Evolutionary conservation across 2,329 filamentous ascomycete species (phyloP).

Genomic region (Emmonsiellopsis sp.): DNA sequence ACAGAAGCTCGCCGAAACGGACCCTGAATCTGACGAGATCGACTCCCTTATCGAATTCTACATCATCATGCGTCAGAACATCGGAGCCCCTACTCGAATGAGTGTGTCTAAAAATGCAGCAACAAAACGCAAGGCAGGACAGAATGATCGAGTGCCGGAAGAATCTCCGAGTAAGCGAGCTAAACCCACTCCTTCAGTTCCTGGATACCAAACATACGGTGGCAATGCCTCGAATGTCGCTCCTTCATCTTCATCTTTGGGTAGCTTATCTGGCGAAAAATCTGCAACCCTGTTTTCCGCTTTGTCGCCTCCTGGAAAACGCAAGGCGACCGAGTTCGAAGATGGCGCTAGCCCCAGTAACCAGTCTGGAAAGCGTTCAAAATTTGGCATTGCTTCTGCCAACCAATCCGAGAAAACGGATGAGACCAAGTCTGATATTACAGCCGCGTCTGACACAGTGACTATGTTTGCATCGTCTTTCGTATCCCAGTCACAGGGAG

Average conservation of each 20-base stretch:
- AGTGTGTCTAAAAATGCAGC: constrained; percentile 6
- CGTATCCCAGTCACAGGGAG: constrained; percentile 3
- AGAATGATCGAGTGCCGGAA: not conserved
- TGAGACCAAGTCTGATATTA: constrained; percentile 7
- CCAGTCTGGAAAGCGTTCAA: constrained; percentile 5
- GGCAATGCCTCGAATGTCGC: not conserved
- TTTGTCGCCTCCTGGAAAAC: constrained; percentile 4
- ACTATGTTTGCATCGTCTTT: constrained; percentile 12
- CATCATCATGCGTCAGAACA: constrained; percentile 17
- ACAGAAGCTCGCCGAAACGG: constrained; percentile 26
- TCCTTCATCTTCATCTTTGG: not conserved
- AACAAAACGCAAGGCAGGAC: not conserved
- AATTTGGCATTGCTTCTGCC: not conserved
- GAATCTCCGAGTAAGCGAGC: not conserved
- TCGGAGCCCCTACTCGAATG: constrained; percentile 18
- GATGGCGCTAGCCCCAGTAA: not conserved
- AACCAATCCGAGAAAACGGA: not conserved
- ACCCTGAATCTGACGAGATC: constrained; percentile 18
- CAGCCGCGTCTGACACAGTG: constrained; percentile 8
- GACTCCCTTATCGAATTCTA: constrained; percentile 21
- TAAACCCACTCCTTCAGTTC: not conserved
- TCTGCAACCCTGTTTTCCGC: not conserved
- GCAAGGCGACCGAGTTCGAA: constrained; percentile 7
- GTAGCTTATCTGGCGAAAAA: not conserved
- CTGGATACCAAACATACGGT: not conserved